Evolutionary conservation across 495 filamentous ascomycete species (phyloP).

Genomic region (Daldinia bambusicola): DNA sequence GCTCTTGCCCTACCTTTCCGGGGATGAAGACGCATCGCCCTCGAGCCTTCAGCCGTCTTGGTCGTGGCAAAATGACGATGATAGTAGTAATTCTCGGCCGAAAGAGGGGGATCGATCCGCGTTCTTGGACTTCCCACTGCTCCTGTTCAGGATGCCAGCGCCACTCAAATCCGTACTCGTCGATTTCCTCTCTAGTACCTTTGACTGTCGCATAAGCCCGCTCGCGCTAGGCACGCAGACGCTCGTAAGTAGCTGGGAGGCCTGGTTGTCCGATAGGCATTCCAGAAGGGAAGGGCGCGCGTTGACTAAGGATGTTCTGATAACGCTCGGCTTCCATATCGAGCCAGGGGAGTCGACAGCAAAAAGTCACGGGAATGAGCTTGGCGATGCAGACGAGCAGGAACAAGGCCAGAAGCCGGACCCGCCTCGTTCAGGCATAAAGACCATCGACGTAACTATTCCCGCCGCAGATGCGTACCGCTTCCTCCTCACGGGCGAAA

Average conservation of each 20-base stretch:
- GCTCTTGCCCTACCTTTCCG: constrained; percentile 50
- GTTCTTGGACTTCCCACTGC: constrained; percentile 54
- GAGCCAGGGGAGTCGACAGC: constrained; percentile 27
- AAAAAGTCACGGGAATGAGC: neutral
- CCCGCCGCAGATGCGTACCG: constrained; percentile 50
- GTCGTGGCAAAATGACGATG: constrained; percentile 32
- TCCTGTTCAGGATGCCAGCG: constrained; percentile 59
- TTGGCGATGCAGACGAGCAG: neutral
- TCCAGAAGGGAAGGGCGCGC: constrained; percentile 27
- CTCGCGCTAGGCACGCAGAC: constrained; percentile 57
- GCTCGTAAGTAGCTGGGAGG: constrained; percentile 53
- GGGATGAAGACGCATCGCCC: neutral
- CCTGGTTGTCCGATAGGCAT: constrained; percentile 51
- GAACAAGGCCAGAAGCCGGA: constrained; percentile 19
- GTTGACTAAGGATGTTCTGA: constrained; percentile 51
- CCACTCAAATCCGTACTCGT: constrained; percentile 52
- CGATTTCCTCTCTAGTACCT: constrained; percentile 58
- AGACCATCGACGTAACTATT: constrained; percentile 56
- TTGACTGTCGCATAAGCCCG: constrained; percentile 60
- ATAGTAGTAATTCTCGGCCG: neutral
- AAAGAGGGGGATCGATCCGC: constrained; percentile 10
- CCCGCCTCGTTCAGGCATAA: constrained; percentile 46
- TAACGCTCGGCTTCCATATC: constrained; percentile 56
- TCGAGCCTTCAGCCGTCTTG: constrained; percentile 23
- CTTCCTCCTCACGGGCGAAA: constrained; percentile 42